Percentiles rank a stretch among this genome's conserved stretches.
Conservation (phyloP, 2,329 filamentous ascomycete species). For the Penicillium sp. region DNA sequence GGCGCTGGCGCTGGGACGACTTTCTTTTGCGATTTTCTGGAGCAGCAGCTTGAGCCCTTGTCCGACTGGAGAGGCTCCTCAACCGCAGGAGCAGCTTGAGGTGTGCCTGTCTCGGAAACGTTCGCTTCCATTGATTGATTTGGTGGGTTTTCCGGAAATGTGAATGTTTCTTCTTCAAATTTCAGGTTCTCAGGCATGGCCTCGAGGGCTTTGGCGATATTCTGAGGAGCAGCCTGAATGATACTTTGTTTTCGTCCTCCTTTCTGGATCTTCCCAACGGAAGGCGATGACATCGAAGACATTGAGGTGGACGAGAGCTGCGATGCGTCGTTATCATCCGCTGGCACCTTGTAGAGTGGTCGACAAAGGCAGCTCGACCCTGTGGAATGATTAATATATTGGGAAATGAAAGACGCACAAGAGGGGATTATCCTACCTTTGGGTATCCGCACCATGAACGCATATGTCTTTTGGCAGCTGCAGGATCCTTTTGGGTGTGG, state of each 20-base stretch:
- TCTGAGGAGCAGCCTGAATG: constrained; percentile 30
- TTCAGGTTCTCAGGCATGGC: constrained; percentile 23
- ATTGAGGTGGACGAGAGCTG: constrained; percentile 13
- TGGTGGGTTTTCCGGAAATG: constrained; percentile 8
- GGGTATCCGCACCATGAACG: constrained; percentile 42
- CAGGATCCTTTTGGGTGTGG: constrained; percentile 41
- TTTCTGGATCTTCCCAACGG: constrained; percentile 34
- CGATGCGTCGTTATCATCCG: constrained; percentile 9
- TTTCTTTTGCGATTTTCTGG: constrained; percentile 11
- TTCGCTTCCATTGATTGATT: constrained; percentile 8
- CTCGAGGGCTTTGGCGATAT: constrained; percentile 30
- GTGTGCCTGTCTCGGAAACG: not conserved
- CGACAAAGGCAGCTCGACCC: constrained; percentile 38
- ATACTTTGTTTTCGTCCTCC: constrained; percentile 27
- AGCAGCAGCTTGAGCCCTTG: constrained; percentile 22
- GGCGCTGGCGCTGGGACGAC: constrained; percentile 2
- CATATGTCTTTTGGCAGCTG: constrained; percentile 38
- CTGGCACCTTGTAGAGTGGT: constrained; percentile 36
- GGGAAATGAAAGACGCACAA: not conserved
- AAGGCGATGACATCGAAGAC: constrained; percentile 19
- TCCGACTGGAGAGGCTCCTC: not conserved
- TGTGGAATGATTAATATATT: constrained; percentile 15
- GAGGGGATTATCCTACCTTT: constrained; percentile 29
- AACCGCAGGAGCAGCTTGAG: not conserved
- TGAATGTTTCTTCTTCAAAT: constrained; percentile 13